Conservation (phyloP, 2,329 filamentous ascomycete species). For the Mycosphaerella sp. region DNA sequence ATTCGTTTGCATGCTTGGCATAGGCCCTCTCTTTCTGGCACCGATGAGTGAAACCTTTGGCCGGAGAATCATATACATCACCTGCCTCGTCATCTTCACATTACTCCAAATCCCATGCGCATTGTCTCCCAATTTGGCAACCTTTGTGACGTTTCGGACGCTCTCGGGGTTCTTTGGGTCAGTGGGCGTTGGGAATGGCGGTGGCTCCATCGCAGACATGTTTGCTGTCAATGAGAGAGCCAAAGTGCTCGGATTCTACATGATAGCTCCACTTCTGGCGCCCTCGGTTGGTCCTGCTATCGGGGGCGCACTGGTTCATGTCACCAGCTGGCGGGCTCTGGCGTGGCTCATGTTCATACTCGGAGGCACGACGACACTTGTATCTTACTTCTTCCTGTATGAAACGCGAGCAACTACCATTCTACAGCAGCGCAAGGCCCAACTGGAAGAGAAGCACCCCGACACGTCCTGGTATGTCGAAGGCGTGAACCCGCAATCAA, state of each 20-base stretch:
- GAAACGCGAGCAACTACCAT: conserved; percentile 40
- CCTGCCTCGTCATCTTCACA: conserved; percentile 40
- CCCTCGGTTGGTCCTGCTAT: conserved; percentile 36
- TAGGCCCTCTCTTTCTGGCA: conserved; percentile 42
- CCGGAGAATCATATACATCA: conserved; percentile 39
- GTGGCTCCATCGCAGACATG: conserved; percentile 46
- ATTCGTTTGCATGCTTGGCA: conserved; percentile 45
- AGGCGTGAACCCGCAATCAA: conserved; percentile 36
- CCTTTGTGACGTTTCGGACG: conserved; percentile 39
- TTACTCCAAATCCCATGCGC: conserved; percentile 43
- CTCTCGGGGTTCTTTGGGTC: conserved; percentile 45
- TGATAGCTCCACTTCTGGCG: conserved; percentile 38
- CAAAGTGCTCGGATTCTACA: conserved; percentile 40
- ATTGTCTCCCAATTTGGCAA: conserved; percentile 40
- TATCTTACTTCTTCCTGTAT: conserved; percentile 38
- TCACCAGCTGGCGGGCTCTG: conserved; percentile 42
- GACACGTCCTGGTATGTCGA: conserved; percentile 36
- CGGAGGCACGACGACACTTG: conserved; percentile 35
- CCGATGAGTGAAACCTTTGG: conserved; percentile 45
- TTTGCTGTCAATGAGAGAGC: conserved; percentile 42
- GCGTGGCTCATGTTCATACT: conserved; percentile 41
- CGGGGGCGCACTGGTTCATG: conserved; percentile 39
- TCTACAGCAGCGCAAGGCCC: conserved; percentile 30
- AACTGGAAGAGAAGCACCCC: conserved; percentile 31
- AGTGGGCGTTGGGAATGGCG: conserved; percentile 46